phyloP scores from a whole-genome alignment of 116 monocot species.

The Dioscorea cayenensis region DNA sequence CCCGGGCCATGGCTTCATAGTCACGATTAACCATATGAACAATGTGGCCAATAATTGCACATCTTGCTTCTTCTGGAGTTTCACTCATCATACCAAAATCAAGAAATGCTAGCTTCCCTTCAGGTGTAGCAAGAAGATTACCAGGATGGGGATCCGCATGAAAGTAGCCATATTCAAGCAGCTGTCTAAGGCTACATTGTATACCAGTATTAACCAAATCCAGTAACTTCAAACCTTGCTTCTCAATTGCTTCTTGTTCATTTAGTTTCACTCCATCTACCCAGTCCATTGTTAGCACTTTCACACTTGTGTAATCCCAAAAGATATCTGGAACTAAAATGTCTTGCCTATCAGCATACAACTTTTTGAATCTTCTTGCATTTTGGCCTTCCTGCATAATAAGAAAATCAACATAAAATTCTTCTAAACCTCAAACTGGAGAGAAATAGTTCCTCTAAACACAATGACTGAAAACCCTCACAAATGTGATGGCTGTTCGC shows the following conservation, averaged over 20 bases:
- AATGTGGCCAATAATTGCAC: constrained; percentile 92
- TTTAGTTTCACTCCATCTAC: constrained; percentile 89
- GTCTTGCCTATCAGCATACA: constrained; percentile 96
- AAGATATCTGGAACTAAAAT: constrained; percentile 95
- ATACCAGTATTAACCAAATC: constrained; percentile 91
- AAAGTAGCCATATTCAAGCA: constrained; percentile 95
- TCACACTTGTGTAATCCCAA: constrained; percentile 96
- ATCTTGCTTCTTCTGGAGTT: constrained; percentile 91
- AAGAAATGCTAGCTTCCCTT: constrained; percentile 92
- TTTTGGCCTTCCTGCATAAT: constrained; percentile 88
- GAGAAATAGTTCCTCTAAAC: not conserved
- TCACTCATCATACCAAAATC: constrained; percentile 99
- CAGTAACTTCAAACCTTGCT: constrained; percentile 79
- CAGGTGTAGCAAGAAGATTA: constrained; percentile 92
- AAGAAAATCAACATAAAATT: not conserved
- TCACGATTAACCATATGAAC: constrained; percentile 99
- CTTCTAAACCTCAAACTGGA: not conserved
- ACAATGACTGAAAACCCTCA: not conserved
- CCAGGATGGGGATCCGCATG: constrained; percentile 99
- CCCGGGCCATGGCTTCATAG: constrained; percentile 98
- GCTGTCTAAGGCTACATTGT: constrained; percentile 94
- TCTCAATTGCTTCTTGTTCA: constrained; percentile 91
- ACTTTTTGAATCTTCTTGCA: constrained; percentile 85
- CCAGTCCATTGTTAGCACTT: constrained; percentile 99
- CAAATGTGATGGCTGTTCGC: not conserved